Evolutionary conservation across 208 protist genomes (phyloP).

Genomic region (Trypanosoma cruzi): DNA sequence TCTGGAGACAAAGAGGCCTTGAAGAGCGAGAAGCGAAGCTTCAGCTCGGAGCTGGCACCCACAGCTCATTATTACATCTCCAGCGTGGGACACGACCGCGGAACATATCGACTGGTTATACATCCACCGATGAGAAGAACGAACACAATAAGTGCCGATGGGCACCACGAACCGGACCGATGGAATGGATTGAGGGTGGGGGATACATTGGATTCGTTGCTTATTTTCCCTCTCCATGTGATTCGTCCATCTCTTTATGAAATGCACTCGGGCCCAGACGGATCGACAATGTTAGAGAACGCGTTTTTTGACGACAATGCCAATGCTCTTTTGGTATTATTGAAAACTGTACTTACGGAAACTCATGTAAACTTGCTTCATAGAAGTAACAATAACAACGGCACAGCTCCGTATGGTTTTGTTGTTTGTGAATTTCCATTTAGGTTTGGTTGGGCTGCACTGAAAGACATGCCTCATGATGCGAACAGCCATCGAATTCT

Average conservation of each 20-base stretch:
- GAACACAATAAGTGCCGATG: neutral
- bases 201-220: conserved; percentile 52
- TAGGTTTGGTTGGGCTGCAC: conserved; percentile 66
- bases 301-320: conserved; percentile 55
- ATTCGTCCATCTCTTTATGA: conserved; percentile 60
- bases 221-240: conserved; percentile 78
- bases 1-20: neutral
- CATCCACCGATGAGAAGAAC: conserved; percentile 3
- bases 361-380: conserved; percentile 37
- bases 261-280: conserved; percentile 49
- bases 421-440: conserved; percentile 53
- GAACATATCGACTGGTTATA: conserved; percentile 27
- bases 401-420: conserved; percentile 20
- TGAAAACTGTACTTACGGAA: conserved; percentile 51
- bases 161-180: neutral
- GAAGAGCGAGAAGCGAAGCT: neutral
- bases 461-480: conserved; percentile 69
- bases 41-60: neutral
- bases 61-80: conserved; percentile 29
- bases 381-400: neutral
- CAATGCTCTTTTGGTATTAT: conserved; percentile 65
- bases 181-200: conserved; percentile 33
- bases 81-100: conserved; percentile 23
- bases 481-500: conserved; percentile 74
- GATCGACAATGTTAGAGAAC: conserved; percentile 44